A percentile compares a stretch with the other conserved stretches of the same genome.
phyloP scores from a whole-genome alignment of 2,329 filamentous ascomycete species.

The Colletotrichum tamarilloi region DNA sequence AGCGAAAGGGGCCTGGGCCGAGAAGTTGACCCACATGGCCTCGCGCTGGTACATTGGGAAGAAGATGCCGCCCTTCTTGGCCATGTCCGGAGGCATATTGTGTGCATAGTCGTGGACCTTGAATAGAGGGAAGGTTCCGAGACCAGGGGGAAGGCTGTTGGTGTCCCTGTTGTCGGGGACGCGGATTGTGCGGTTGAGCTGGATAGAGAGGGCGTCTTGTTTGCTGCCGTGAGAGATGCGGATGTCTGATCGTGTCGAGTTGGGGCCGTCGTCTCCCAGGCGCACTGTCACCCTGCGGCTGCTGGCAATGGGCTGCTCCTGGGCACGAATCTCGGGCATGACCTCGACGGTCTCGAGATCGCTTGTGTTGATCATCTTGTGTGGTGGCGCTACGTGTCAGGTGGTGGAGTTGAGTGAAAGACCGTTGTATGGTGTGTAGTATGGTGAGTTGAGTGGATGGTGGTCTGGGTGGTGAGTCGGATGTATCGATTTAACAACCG shows the following conservation, averaged over 20 bases:
- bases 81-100: constrained; percentile 47
- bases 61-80: constrained; percentile 55
- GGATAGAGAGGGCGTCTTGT: constrained; percentile 43
- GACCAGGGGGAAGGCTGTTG: constrained; percentile 47
- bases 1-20: constrained; percentile 42
- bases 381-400: neutral
- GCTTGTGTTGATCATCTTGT: neutral
- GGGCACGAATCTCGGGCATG: constrained; percentile 26
- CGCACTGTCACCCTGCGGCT: constrained; percentile 27
- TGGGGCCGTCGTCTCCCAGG: neutral
- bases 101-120: constrained; percentile 45
- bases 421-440: neutral
- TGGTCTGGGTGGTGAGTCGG: neutral
- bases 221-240: constrained; percentile 15
- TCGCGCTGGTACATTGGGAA: constrained; percentile 58
- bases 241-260: constrained; percentile 11
- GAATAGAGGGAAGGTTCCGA: constrained; percentile 53
- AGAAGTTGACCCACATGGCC: constrained; percentile 53
- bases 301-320: constrained; percentile 7
- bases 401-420: too few relatives aligned
- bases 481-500: neutral
- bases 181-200: constrained; percentile 53
- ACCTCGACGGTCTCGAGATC: constrained; percentile 18
- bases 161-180: constrained; percentile 51
- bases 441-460: neutral